Percentiles rank a stretch among this genome's conserved stretches.
Conservation (phyloP, 148 eudicot species). For the Silene conica region DNA sequence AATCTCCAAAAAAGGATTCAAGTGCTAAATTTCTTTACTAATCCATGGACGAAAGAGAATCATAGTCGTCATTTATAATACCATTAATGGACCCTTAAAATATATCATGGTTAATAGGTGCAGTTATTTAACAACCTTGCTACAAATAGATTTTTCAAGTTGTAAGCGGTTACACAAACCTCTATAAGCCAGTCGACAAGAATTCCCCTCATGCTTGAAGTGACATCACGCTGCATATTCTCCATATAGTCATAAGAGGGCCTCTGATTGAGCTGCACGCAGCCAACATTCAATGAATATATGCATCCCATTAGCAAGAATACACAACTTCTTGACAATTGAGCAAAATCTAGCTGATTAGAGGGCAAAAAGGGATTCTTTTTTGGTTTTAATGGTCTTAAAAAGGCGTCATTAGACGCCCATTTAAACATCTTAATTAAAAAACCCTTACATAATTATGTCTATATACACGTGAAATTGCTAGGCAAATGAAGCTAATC, state of each 20-base stretch:
- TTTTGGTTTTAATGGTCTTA: neutral
- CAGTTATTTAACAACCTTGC: neutral
- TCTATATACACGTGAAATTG: neutral
- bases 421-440: neutral
- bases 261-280: slow-evolving; percentile 60
- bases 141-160: neutral
- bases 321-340: neutral
- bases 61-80: neutral
- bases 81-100: neutral
- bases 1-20: too few species aligned
- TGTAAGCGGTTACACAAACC: slow-evolving; percentile 40
- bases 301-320: neutral
- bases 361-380: neutral
- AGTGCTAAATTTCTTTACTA: neutral
- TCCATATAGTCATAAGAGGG: slow-evolving; percentile 65
- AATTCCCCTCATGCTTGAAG: slow-evolving; percentile 70
- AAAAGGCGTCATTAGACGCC: neutral
- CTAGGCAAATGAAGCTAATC: neutral
- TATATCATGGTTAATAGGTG: neutral
- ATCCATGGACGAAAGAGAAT: neutral
- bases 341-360: neutral
- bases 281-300: slow-evolving; percentile 12
- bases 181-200: slow-evolving; percentile 94
- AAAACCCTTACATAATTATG: too few species aligned
- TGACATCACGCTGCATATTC: slow-evolving; percentile 61